Conservation (phyloP, 2,329 filamentous ascomycete genomes). For the Leptographium galeiforme region DNA sequence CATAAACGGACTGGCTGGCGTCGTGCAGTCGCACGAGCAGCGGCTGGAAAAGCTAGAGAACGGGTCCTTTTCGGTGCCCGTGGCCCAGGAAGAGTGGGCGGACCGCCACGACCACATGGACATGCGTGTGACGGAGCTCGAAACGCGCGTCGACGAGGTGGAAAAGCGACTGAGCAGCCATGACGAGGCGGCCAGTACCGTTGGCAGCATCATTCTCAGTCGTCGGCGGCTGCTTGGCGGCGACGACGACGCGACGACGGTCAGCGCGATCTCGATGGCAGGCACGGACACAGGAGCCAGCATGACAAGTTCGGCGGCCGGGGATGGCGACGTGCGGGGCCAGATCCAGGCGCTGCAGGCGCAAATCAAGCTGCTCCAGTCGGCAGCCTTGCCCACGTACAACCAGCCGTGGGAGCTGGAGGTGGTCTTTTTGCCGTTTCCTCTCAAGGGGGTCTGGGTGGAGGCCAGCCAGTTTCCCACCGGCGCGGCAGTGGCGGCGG, state of each 20-base stretch:
- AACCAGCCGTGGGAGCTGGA: constrained; percentile 59
- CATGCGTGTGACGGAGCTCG: constrained; percentile 54
- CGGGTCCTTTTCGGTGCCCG: constrained; percentile 47
- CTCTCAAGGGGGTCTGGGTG: constrained; percentile 42
- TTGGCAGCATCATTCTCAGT: constrained; percentile 16
- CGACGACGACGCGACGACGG: constrained; percentile 27
- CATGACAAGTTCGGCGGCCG: neutral
- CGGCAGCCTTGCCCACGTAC: constrained; percentile 42
- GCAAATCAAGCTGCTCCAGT: constrained; percentile 41
- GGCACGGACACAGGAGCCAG: constrained; percentile 25
- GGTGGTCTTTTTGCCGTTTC: constrained; percentile 62
- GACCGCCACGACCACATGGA: constrained; percentile 56
- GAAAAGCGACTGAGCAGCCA: constrained; percentile 36
- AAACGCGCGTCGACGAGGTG: constrained; percentile 47
- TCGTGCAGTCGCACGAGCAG: constrained; percentile 46
- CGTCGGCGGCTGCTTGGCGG: constrained; percentile 20
- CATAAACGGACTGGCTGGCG: constrained; percentile 32
- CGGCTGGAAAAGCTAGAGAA: constrained; percentile 59
- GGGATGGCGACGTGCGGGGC: constrained; percentile 31
- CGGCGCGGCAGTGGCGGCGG: constrained; percentile 11
- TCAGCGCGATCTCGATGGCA: constrained; percentile 29
- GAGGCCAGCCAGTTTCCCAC: constrained; percentile 32
- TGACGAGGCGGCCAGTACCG: constrained; percentile 29
- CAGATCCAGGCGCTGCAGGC: constrained; percentile 37
- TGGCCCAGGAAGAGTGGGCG: constrained; percentile 54